phyloP scores from a whole-genome alignment of 2,329 filamentous ascomycete genomes.

The Coniochaeta pulveracea region DNA sequence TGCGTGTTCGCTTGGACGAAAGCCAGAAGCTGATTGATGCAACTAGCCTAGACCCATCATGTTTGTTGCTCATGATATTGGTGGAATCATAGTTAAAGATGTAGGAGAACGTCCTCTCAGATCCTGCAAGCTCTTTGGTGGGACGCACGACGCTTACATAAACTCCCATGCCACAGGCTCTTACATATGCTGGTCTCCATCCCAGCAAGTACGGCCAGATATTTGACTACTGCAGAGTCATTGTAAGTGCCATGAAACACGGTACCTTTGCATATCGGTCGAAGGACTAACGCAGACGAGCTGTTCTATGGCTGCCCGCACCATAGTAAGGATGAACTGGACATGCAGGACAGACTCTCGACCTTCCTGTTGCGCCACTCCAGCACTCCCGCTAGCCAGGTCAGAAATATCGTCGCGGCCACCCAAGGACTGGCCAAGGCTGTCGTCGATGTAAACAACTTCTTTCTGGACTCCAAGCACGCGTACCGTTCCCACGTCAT shows the following conservation, averaged over 20 bases:
- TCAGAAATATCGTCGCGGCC: not conserved
- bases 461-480: not conserved
- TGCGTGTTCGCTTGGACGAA: not conserved
- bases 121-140: not conserved
- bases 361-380: constrained; percentile 1
- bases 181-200: not conserved
- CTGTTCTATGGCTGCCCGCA: constrained; percentile 1
- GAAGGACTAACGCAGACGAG: not conserved
- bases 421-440: not conserved
- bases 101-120: not conserved
- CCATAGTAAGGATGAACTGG: constrained; percentile 1
- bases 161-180: too few relatives aligned
- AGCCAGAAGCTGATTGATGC: not conserved
- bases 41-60: not conserved
- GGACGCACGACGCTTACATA: too few relatives aligned
- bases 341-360: constrained; percentile 2
- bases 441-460: not conserved
- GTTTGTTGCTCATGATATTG: constrained; percentile 2
- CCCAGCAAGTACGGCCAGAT: not conserved
- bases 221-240: not conserved
- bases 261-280: too few relatives aligned
- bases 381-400: not conserved
- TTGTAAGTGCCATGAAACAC: too few relatives aligned
- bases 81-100: constrained; percentile 2
- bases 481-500: constrained; percentile 1